phyloP scores from a whole-genome alignment of 2,329 filamentous ascomycete genomes.

The Seiridium cupressi region DNA sequence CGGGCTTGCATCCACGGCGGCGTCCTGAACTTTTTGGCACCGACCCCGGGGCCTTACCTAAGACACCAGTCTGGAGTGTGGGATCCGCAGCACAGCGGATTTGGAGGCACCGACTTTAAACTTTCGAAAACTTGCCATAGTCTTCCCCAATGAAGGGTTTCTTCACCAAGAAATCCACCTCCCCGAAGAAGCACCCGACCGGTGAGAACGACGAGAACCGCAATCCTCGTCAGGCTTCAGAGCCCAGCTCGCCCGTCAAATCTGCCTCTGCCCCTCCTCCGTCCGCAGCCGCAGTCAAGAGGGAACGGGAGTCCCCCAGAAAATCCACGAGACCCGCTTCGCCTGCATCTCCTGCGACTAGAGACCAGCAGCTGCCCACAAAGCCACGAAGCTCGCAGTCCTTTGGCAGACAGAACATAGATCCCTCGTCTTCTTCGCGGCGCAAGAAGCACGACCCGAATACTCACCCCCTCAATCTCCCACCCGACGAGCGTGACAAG shows the following conservation, averaged over 20 bases:
- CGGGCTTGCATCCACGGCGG: background rate
- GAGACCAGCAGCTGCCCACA: constrained; percentile 17
- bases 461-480: constrained; percentile 85
- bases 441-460: constrained; percentile 62
- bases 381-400: constrained; percentile 43
- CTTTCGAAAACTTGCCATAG: constrained; percentile 4
- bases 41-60: constrained; percentile 7
- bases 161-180: constrained; percentile 30
- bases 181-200: constrained; percentile 27
- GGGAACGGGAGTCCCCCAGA: constrained; percentile 8
- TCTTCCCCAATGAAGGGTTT: constrained; percentile 32
- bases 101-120: constrained; percentile 1
- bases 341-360: constrained; percentile 17
- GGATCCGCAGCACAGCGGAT: background rate
- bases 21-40: background rate
- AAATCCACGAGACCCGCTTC: constrained; percentile 20
- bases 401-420: constrained; percentile 34
- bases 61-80: constrained; percentile 2
- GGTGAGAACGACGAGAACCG: constrained; percentile 26
- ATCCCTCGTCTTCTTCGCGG: constrained; percentile 44
- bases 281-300: background rate
- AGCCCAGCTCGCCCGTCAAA: constrained; percentile 25
- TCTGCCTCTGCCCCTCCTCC: constrained; percentile 12
- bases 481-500: constrained; percentile 76
- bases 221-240: constrained; percentile 14